Percentiles rank a stretch among this genome's conserved stretches.
Evolutionary conservation across 352 stramenopile genomes (phyloP).

Genomic region (Globisporangium canariense): DNA sequence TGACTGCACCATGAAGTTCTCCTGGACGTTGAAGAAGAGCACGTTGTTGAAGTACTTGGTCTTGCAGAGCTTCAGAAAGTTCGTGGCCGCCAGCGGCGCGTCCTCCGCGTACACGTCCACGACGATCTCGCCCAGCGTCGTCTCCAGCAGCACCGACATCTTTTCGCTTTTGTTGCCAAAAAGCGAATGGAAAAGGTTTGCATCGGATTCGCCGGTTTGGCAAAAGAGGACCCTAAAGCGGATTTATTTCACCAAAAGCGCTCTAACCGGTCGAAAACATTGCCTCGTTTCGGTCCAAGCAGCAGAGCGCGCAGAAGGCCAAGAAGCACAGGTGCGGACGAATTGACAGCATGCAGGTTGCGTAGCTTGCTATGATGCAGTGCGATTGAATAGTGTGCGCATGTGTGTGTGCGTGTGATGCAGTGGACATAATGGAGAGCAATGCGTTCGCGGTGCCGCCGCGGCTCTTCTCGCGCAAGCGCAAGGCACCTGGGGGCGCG

Average conservation of each 20-base stretch:
- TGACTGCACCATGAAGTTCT: constrained; percentile 93
- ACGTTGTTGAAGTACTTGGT: constrained; percentile 93
- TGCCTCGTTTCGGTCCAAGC: no score
- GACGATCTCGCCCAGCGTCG: constrained; percentile 87
- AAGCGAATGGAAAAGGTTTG: no score
- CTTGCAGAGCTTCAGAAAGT: constrained; percentile 97
- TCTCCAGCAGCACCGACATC: constrained; percentile 95
- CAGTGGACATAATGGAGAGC: constrained; percentile 10
- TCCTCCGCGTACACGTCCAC: constrained; percentile 90
- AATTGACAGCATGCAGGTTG: no score
- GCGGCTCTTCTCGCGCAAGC: constrained; percentile 44
- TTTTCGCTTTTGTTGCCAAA: not conserved
- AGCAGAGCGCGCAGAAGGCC: no score
- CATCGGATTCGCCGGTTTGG: no score
- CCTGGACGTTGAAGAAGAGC: constrained; percentile 96
- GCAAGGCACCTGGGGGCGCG: constrained; percentile 11
- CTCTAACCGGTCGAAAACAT: no score
- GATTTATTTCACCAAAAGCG: no score
- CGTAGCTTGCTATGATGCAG: no score
- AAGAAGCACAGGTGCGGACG: no score
- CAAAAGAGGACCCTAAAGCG: no score
- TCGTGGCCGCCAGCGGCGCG: constrained; percentile 79
- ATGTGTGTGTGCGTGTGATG: no score
- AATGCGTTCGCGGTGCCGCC: constrained; percentile 51
- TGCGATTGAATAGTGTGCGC: no score